Conservation (phyloP, 108 stramenopile species). For the Chaetoceros tenuissimus region DNA sequence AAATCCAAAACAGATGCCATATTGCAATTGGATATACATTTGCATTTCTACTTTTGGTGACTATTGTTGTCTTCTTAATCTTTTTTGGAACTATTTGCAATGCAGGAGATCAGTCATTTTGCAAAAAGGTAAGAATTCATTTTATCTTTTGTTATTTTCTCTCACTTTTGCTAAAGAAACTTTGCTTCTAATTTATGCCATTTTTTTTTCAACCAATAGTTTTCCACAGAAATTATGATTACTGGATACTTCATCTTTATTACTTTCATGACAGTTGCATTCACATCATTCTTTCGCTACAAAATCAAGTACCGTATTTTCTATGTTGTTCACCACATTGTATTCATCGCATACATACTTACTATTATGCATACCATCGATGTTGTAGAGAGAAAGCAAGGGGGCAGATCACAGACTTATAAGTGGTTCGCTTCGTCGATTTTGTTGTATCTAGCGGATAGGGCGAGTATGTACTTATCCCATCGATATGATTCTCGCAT, state of each 20-base stretch:
- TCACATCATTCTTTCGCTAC: constrained; percentile 26
- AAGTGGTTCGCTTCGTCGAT: constrained; percentile 36
- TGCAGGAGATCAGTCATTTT: constrained; percentile 32
- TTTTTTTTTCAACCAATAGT: no score
- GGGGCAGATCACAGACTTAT: constrained; percentile 30
- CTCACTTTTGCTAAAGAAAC: no score
- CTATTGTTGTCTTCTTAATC: constrained; percentile 35
- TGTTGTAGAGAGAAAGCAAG: constrained; percentile 16
- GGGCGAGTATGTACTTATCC: constrained; percentile 24
- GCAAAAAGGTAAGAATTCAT: constrained; percentile 32
- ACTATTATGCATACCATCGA: constrained; percentile 37
- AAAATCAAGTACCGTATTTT: constrained; percentile 33
- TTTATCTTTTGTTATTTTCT: no score
- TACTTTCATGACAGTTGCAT: constrained; percentile 17
- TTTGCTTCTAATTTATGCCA: no score
- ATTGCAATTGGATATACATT: constrained; percentile 36
- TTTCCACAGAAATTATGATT: constrained; percentile 3
- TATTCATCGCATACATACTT: constrained; percentile 30
- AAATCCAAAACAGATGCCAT: no score
- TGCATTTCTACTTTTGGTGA: constrained; percentile 22
- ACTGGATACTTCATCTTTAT: constrained; percentile 28
- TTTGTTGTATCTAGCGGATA: constrained; percentile 31
- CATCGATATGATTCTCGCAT: constrained; percentile 20
- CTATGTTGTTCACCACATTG: constrained; percentile 26
- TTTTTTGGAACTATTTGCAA: no score